A percentile compares a stretch with the other conserved stretches of the same genome.
phyloP scores from a whole-genome alignment of 805 yeast genomes.

The Metschnikowia peoriensis region DNA sequence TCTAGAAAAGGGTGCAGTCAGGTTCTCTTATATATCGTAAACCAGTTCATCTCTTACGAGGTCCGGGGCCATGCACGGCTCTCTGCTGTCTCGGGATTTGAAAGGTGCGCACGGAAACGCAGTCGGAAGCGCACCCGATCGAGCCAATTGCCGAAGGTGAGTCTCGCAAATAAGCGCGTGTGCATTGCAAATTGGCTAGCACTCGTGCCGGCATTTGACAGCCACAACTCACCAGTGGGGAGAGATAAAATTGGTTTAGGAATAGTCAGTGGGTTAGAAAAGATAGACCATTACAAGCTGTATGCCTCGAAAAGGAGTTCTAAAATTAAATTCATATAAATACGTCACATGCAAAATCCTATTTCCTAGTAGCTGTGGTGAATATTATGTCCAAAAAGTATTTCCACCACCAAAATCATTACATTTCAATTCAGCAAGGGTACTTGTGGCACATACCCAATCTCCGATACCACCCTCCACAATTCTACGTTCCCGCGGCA shows the following conservation, averaged over 20 bases:
- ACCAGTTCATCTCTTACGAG: background rate
- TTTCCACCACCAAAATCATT: background rate
- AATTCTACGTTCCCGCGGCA: constrained; percentile 9
- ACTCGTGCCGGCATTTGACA: background rate
- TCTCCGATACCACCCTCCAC: constrained; percentile 15
- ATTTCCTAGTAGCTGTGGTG: no score
- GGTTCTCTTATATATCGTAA: background rate
- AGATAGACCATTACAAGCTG: no score
- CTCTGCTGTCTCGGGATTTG: background rate
- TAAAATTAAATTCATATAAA: no score
- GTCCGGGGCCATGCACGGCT: background rate
- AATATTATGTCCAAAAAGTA: background rate
- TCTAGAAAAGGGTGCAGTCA: background rate
- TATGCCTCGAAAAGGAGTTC: no score
- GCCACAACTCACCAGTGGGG: background rate
- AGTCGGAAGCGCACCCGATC: background rate
- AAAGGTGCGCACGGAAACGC: background rate
- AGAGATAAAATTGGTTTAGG: background rate
- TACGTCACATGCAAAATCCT: no score
- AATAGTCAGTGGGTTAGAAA: no score
- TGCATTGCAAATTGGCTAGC: background rate
- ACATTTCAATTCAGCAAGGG: constrained; percentile 11
- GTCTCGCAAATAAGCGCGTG: background rate
- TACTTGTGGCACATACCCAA: constrained; percentile 17
- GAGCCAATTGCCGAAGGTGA: background rate